phyloP scores from a whole-genome alignment of 1,139 yeast species.

The Schizosaccharomyces versatilis region DNA sequence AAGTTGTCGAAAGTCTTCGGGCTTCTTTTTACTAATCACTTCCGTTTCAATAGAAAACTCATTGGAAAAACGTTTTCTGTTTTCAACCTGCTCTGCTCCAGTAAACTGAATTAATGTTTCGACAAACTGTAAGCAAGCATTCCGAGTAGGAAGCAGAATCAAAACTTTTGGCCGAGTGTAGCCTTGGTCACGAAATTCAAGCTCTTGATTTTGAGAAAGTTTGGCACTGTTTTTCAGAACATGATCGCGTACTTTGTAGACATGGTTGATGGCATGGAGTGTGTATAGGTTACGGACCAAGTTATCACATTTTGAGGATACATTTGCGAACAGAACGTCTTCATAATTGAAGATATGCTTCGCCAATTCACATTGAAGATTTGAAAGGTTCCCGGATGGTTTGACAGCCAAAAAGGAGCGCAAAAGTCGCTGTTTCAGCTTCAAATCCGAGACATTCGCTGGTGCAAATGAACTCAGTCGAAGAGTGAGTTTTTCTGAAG shows the following conservation, averaged over 20 bases:
- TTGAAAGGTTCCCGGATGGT: conserved; percentile 15
- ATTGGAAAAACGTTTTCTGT: conserved; percentile 46
- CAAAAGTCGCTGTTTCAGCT: conserved; percentile 9
- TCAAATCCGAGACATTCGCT: conserved; percentile 5
- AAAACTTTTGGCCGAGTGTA: conserved; percentile 82
- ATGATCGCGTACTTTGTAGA: conserved; percentile 53
- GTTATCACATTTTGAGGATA: conserved; percentile 23
- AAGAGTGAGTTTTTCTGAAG: not conserved
- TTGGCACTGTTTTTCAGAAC: conserved; percentile 53
- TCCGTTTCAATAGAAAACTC: conserved; percentile 36
- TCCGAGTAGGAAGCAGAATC: conserved; percentile 64
- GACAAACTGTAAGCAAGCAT: conserved; percentile 53
- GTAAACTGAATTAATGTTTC: conserved; percentile 38
- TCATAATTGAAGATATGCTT: conserved; percentile 51
- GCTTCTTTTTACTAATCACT: conserved; percentile 29
- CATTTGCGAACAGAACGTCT: conserved; percentile 47
- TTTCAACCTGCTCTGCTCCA: conserved; percentile 50
- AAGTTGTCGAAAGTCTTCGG: conserved; percentile 56
- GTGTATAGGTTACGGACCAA: conserved; percentile 43
- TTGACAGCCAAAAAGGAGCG: conserved; percentile 6
- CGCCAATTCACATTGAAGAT: conserved; percentile 25
- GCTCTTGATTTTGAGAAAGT: conserved; percentile 23
- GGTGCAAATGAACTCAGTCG: conserved; percentile 10
- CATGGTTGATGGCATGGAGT: conserved; percentile 60
- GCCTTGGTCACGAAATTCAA: conserved; percentile 75